A percentile compares a stretch with the other conserved stretches of the same genome.
These are phyloP conservation scores for Selaginella moellendorffii DNA, from an alignment of 75 land plant genomes.

Conservation along the genomic window DNA sequence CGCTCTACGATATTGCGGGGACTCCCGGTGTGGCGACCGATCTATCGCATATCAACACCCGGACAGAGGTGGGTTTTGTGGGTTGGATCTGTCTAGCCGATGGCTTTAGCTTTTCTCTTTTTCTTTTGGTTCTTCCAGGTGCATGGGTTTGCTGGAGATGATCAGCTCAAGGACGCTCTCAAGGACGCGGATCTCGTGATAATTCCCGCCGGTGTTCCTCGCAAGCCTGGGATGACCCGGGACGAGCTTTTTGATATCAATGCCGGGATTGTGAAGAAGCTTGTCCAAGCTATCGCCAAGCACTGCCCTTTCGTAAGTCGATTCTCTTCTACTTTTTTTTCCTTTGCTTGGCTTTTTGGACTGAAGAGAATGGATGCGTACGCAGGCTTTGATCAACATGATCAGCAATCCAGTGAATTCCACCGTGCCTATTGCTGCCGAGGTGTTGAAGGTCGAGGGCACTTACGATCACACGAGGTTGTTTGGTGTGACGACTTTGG, in stretches of 20 bases:
- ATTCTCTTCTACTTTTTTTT: not conserved
- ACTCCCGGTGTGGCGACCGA: constrained; percentile 97
- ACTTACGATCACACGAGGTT: constrained; percentile 69
- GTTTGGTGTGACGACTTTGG: constrained; percentile 95
- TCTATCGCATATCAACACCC: constrained; percentile 83
- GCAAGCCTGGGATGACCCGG: constrained; percentile 98
- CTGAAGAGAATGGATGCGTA: not conserved
- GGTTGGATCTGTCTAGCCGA: not conserved
- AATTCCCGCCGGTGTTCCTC: constrained; percentile 95
- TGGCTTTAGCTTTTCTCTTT: not conserved
- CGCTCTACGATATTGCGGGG: constrained; percentile 88
- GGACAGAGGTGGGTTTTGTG: constrained; percentile 41
- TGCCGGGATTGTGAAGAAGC: constrained; percentile 79
- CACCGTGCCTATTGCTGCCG: constrained; percentile 94
- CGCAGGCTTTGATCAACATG: constrained; percentile 84
- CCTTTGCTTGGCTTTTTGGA: not conserved
- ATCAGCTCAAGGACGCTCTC: constrained; percentile 57
- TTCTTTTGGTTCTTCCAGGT: constrained; percentile 35
- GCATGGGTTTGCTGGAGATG: constrained; percentile 61
- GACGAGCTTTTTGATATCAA: constrained; percentile 98
- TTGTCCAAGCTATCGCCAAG: constrained; percentile 74
- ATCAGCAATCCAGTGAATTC: constrained; percentile 98
- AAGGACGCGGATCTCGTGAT: constrained; percentile 81
- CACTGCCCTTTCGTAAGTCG: constrained; percentile 69
- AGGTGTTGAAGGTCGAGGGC: constrained; percentile 85